A percentile compares a stretch with the other conserved stretches of the same genome.
These are phyloP conservation scores for Aspergillus ostianus DNA, from an alignment of 495 filamentous ascomycete species.

Conservation along the genomic window DNA sequence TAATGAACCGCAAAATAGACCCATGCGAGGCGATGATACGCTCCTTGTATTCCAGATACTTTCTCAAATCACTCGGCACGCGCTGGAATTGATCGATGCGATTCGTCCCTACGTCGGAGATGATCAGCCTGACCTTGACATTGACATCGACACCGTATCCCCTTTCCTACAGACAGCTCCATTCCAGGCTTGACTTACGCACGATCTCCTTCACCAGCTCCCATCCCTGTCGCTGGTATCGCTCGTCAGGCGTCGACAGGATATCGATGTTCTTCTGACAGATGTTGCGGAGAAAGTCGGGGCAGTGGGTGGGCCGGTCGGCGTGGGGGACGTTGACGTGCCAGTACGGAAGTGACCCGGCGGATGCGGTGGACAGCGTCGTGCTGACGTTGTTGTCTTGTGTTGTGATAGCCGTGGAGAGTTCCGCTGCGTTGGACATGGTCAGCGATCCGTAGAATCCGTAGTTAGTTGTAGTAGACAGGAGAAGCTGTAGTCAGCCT, in stretches of 20 bases:
- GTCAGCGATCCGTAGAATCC: slow-evolving; percentile 3
- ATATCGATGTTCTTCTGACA: slow-evolving; percentile 49
- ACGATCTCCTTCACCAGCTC: slow-evolving; percentile 60
- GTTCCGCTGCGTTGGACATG: background rate
- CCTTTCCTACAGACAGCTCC: too few species aligned
- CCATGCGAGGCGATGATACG: slow-evolving; percentile 63
- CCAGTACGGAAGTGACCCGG: slow-evolving; percentile 66
- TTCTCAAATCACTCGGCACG: slow-evolving; percentile 67
- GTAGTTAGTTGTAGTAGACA: background rate
- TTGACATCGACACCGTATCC: too few species aligned
- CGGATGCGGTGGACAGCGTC: slow-evolving; percentile 13
- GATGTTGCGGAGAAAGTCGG: slow-evolving; percentile 60
- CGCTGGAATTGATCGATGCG: slow-evolving; percentile 72
- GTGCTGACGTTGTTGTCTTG: background rate
- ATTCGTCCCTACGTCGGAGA: slow-evolving; percentile 49
- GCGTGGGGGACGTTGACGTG: slow-evolving; percentile 68
- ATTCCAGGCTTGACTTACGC: slow-evolving; percentile 27
- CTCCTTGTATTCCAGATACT: slow-evolving; percentile 66
- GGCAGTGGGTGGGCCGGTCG: slow-evolving; percentile 63
- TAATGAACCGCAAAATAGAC: slow-evolving; percentile 71
- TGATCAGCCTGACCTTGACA: background rate
- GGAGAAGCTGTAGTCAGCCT: too few species aligned
- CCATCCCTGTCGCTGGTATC: slow-evolving; percentile 61
- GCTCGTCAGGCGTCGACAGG: slow-evolving; percentile 61
- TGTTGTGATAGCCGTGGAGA: background rate